Conservation (phyloP, 768 basidiomycete species). For the Naganishia vishniacii region DNA sequence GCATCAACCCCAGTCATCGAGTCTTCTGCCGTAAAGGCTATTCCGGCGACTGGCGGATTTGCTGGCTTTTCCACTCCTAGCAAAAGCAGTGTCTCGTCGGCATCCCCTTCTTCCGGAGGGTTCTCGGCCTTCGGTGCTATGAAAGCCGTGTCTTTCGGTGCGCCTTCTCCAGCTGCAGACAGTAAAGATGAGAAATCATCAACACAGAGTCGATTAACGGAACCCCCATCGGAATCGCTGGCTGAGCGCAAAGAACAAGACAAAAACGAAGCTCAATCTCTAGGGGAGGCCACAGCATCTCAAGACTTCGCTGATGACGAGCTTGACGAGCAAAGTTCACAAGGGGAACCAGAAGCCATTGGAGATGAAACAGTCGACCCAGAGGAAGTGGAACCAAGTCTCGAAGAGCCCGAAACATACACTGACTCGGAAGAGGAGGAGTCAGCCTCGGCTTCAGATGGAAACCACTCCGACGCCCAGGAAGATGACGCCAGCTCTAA, state of each 20-base stretch:
- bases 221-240: not conserved
- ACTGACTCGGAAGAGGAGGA: constrained; percentile 26
- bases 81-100: not conserved
- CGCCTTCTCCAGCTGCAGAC: not conserved
- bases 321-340: constrained; percentile 6
- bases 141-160: not conserved
- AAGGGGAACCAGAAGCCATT: constrained; percentile 12
- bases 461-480: not conserved
- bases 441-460: not conserved
- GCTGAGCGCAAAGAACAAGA: not conserved
- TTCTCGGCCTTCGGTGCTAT: constrained; percentile 16
- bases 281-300: not conserved
- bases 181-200: not conserved
- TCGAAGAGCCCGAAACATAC: constrained; percentile 29
- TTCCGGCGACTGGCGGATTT: not conserved
- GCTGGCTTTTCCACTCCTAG: constrained; percentile 17
- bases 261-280: constrained; percentile 11
- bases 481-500: not conserved
- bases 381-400: constrained; percentile 26
- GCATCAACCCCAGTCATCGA: not conserved
- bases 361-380: constrained; percentile 21
- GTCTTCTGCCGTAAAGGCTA: not conserved
- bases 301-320: not conserved
- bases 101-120: constrained; percentile 2
- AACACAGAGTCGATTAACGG: not conserved